Percentiles rank a stretch among this genome's conserved stretches.
Evolutionary conservation across 2,329 filamentous ascomycete genomes (phyloP).

Genomic region (Dactylellina haptotyla): DNA sequence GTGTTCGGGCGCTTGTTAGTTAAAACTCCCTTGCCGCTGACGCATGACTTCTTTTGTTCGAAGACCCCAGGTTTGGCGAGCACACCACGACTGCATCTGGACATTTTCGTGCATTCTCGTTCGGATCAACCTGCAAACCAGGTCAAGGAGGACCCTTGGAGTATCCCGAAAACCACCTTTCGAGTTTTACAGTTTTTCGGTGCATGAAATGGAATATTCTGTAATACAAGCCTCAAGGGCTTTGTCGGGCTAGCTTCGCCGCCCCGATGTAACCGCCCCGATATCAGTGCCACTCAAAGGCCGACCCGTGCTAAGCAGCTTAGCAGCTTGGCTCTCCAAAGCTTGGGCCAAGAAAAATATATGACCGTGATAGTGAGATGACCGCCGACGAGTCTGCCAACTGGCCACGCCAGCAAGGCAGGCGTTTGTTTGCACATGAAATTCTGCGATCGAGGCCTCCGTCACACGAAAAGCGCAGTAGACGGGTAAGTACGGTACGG

Average conservation of each 20-base stretch:
- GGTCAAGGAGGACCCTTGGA: conserved; percentile 20
- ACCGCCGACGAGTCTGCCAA: background rate
- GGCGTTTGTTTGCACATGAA: conserved; percentile 35
- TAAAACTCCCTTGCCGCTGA: conserved; percentile 16
- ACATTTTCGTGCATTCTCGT: conserved; percentile 1
- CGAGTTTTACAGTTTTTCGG: conserved; percentile 15
- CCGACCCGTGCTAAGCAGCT: conserved; percentile 19
- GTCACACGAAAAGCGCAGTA: conserved; percentile 18
- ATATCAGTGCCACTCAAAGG: conserved; percentile 5
- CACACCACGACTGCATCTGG: no score
- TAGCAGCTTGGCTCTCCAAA: no score
- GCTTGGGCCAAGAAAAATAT: background rate
- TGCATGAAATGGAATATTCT: conserved; percentile 38
- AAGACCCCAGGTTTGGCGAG: conserved; percentile 31
- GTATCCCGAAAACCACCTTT: conserved; percentile 15
- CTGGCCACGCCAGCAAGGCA: background rate
- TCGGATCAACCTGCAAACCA: conserved; percentile 4
- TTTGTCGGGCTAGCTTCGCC: conserved; percentile 10
- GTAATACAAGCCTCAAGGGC: conserved; percentile 11
- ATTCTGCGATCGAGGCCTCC: conserved; percentile 16
- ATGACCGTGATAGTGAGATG: conserved; percentile 26
- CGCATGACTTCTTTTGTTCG: conserved; percentile 25
- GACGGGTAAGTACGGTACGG: conserved; percentile 25
- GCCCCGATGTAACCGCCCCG: conserved; percentile 8
- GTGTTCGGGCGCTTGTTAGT: conserved; percentile 18